These are phyloP conservation scores for Podaxis pistillaris DNA, from an alignment of 768 basidiomycete genomes.

Conservation along the genomic window DNA sequence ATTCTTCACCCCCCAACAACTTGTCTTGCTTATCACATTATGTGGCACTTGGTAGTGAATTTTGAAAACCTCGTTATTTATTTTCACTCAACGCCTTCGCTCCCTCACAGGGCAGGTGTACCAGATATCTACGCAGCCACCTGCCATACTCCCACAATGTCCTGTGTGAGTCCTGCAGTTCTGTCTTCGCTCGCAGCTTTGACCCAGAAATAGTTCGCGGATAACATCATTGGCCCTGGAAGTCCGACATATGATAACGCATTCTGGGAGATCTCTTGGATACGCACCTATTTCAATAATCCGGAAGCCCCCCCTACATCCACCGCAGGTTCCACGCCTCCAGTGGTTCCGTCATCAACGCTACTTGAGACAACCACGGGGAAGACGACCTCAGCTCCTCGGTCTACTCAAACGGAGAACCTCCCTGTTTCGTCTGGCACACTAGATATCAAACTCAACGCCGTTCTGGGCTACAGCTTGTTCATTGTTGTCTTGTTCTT, in stretches of 20 bases:
- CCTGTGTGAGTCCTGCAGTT: slow-evolving; percentile 32
- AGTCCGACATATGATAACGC: slow-evolving; percentile 44
- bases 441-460: background rate
- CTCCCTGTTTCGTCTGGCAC: background rate
- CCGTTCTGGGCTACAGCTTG: background rate
- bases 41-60: slow-evolving; percentile 45
- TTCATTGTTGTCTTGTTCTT: background rate
- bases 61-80: background rate
- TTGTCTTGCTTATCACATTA: slow-evolving; percentile 69
- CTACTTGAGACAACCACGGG: background rate
- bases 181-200: background rate
- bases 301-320: slow-evolving; percentile 15
- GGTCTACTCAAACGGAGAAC: background rate
- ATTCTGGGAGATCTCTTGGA: slow-evolving; percentile 59
- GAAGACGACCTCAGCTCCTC: background rate
- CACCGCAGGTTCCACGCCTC: slow-evolving; percentile 8
- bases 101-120: slow-evolving; percentile 38
- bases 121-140: slow-evolving; percentile 39
- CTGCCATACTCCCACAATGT: slow-evolving; percentile 36
- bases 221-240: slow-evolving; percentile 48
- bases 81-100: background rate
- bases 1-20: slow-evolving; percentile 62
- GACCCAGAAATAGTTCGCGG: slow-evolving; percentile 24
- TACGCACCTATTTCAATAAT: slow-evolving; percentile 53
- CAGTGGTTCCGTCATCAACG: background rate